Evolutionary conservation across 768 basidiomycete genomes (phyloP).

Genomic region (Megacollybia marginata): DNA sequence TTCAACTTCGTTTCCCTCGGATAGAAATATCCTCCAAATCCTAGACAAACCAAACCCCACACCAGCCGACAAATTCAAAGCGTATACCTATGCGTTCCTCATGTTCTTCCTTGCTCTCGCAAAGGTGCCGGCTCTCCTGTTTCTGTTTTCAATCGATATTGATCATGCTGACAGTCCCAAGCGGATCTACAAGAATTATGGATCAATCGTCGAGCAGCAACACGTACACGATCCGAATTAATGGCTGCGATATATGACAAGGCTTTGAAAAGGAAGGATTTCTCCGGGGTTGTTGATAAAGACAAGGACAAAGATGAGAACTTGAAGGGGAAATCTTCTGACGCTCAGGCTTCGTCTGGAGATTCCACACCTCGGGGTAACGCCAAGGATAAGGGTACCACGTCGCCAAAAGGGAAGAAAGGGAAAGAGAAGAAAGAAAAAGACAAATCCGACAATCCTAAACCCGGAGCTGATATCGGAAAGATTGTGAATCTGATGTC

Average conservation of each 20-base stretch:
- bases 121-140: constrained; percentile 28
- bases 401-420: neutral
- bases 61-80: constrained; percentile 43
- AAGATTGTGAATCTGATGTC: constrained; percentile 91
- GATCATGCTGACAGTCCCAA: constrained; percentile 23
- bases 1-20: neutral
- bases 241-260: constrained; percentile 89
- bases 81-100: constrained; percentile 74
- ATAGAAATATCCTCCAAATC: constrained; percentile 39
- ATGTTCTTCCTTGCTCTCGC: constrained; percentile 56
- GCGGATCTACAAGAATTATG: constrained; percentile 64
- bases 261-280: constrained; percentile 75
- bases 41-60: constrained; percentile 34
- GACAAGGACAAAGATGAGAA: constrained; percentile 27
- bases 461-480: constrained; percentile 77
- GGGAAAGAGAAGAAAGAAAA: constrained; percentile 5
- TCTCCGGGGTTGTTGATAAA: constrained; percentile 65
- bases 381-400: neutral
- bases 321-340: no score
- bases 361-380: neutral
- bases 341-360: no score
- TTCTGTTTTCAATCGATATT: neutral
- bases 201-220: constrained; percentile 67
- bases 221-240: constrained; percentile 68
- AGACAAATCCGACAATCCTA: constrained; percentile 39